These are phyloP conservation scores for Ambrosia artemisiifolia DNA, from an alignment of 129 eudicot genomes.

Conservation along the genomic window DNA sequence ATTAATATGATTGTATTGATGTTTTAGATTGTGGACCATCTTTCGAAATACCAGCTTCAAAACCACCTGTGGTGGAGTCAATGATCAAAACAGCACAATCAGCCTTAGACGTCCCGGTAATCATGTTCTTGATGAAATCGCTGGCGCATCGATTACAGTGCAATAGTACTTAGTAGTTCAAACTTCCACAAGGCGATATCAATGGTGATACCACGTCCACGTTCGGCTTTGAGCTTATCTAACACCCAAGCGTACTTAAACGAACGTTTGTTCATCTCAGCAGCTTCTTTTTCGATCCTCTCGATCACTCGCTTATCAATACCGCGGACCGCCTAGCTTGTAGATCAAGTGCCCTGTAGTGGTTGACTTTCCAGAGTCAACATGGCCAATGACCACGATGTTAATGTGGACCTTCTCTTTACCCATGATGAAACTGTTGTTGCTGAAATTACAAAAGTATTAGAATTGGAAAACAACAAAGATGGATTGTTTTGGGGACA, in stretches of 20 bases:
- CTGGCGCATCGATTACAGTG: background rate
- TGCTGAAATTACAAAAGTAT: no score
- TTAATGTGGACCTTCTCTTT: background rate
- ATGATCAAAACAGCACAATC: no score
- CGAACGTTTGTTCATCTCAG: background rate
- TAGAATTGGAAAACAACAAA: no score
- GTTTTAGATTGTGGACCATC: no score
- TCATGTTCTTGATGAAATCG: background rate
- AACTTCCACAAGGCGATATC: background rate
- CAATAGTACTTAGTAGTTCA: background rate
- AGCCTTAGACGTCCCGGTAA: background rate
- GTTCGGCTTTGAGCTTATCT: background rate
- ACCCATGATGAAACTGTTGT: background rate
- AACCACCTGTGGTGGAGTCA: no score
- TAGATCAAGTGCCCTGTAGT: background rate
- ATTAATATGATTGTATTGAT: no score
- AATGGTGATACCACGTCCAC: background rate
- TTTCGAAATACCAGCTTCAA: no score
- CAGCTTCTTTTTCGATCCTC: background rate
- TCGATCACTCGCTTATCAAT: background rate
- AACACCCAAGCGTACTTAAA: background rate
- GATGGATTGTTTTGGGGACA: no score
- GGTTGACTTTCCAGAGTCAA: background rate
- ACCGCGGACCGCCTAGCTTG: background rate
- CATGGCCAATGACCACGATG: background rate